Evolutionary conservation across 148 eudicot genomes (phyloP).

Genomic region (Pharnaceum exiguum): DNA sequence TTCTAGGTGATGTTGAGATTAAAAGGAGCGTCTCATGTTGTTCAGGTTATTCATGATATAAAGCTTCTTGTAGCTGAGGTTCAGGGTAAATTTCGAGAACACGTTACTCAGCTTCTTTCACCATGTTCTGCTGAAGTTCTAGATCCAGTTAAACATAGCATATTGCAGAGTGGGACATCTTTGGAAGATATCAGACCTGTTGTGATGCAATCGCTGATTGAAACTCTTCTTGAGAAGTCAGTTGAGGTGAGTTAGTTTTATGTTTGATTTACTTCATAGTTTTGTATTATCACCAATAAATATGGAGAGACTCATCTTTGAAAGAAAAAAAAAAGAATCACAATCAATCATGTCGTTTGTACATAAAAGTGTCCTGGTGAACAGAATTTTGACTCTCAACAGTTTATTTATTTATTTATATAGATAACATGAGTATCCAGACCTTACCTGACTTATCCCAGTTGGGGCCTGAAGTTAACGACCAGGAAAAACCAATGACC

Average conservation of each 20-base stretch:
- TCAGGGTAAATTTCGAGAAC: conserved; percentile 47
- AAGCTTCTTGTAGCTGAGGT: conserved; percentile 57
- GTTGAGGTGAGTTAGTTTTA: conserved; percentile 56
- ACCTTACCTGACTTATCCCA: too few relatives aligned
- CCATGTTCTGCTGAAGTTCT: conserved; percentile 73
- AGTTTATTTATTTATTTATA: too few relatives aligned
- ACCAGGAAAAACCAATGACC: too few relatives aligned
- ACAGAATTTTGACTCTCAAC: too few relatives aligned
- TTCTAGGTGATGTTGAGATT: neutral
- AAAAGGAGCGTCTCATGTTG: conserved; percentile 12
- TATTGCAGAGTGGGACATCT: conserved; percentile 65
- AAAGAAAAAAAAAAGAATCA: too few relatives aligned
- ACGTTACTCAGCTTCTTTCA: conserved; percentile 56
- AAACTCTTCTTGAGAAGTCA: conserved; percentile 70
- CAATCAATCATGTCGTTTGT: too few relatives aligned
- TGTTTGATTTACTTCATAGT: neutral
- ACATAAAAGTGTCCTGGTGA: too few relatives aligned
- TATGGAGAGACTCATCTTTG: too few relatives aligned
- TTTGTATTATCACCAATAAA: too few relatives aligned
- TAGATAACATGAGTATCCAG: too few relatives aligned
- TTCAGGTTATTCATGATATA: conserved; percentile 89
- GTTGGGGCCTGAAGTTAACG: too few relatives aligned
- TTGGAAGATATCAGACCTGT: conserved; percentile 52
- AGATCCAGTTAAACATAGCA: conserved; percentile 74
- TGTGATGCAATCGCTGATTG: conserved; percentile 50